Conservation (phyloP, 2,329 filamentous ascomycete species). For the Boeremia exigua region DNA sequence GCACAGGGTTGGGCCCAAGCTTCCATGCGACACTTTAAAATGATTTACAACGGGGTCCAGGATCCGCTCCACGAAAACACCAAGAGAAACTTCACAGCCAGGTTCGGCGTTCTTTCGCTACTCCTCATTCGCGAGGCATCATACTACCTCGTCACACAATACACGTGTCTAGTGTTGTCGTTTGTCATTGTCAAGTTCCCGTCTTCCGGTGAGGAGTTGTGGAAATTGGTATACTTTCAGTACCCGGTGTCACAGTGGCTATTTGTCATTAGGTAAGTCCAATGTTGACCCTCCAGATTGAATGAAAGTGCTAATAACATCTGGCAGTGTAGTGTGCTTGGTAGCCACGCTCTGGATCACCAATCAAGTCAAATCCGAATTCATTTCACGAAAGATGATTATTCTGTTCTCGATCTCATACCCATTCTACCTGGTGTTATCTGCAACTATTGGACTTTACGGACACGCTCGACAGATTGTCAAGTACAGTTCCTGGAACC, state of each 20-base stretch:
- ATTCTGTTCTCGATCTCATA: conserved; percentile 52
- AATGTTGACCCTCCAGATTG: background rate
- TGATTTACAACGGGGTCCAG: conserved; percentile 52
- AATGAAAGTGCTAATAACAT: conserved; percentile 20
- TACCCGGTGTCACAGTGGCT: conserved; percentile 58
- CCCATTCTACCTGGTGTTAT: conserved; percentile 53
- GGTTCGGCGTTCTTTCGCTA: conserved; percentile 55
- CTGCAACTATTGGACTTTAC: conserved; percentile 55
- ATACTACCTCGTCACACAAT: conserved; percentile 59
- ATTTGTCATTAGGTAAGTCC: conserved; percentile 51
- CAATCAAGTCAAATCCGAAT: conserved; percentile 54
- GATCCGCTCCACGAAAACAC: conserved; percentile 32
- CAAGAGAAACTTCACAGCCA: conserved; percentile 45
- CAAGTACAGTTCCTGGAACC: conserved; percentile 56
- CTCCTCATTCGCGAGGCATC: conserved; percentile 55
- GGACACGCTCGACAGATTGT: conserved; percentile 56
- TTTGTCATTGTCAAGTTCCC: conserved; percentile 56
- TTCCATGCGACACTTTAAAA: conserved; percentile 51
- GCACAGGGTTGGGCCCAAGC: conserved; percentile 59
- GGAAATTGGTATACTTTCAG: conserved; percentile 55
- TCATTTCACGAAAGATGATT: conserved; percentile 51
- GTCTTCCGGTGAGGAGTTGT: conserved; percentile 44
- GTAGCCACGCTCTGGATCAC: conserved; percentile 56
- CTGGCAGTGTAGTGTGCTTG: conserved; percentile 49
- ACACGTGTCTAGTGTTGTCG: conserved; percentile 54